Evolutionary conservation across 1,284 basidiomycete genomes (phyloP).

Genomic region (Quambalaria eucalypti): DNA sequence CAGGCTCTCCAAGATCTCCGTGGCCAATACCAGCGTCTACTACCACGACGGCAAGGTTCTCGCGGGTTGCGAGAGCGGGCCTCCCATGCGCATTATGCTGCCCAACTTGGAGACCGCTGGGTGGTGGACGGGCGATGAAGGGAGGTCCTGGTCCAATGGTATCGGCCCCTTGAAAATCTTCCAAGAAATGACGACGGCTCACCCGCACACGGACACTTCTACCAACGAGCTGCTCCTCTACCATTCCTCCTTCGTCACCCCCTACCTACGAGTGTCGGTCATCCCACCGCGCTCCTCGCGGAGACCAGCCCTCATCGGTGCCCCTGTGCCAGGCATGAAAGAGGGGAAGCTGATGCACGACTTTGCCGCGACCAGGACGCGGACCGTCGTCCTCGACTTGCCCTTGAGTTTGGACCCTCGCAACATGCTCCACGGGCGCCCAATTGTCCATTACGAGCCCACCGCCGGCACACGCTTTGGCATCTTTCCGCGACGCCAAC

Average conservation of each 20-base stretch:
- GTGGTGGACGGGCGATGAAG: slow-evolving; percentile 46
- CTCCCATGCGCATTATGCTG: slow-evolving; percentile 49
- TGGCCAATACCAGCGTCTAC: slow-evolving; percentile 51
- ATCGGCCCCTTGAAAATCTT: slow-evolving; percentile 33
- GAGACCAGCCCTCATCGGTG: slow-evolving; percentile 17
- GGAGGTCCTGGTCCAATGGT: slow-evolving; percentile 11
- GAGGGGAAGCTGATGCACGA: slow-evolving; percentile 53
- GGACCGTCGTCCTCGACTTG: slow-evolving; percentile 51
- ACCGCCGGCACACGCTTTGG: slow-evolving; percentile 49
- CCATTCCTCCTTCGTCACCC: slow-evolving; percentile 50
- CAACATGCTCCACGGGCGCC: slow-evolving; percentile 49
- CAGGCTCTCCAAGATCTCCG: slow-evolving; percentile 23
- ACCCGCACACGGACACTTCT: slow-evolving; percentile 50
- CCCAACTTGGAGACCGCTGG: slow-evolving; percentile 51
- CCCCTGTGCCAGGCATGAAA: slow-evolving; percentile 25
- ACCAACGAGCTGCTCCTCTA: slow-evolving; percentile 52
- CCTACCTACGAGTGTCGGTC: slow-evolving; percentile 50
- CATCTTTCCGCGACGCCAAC: slow-evolving; percentile 49
- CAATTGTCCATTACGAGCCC: slow-evolving; percentile 51
- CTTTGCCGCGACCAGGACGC: slow-evolving; percentile 49
- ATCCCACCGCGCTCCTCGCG: slow-evolving; percentile 34
- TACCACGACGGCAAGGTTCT: slow-evolving; percentile 50
- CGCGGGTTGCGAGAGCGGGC: slow-evolving; percentile 52
- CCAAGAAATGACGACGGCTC: slow-evolving; percentile 52
- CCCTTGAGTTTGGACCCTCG: slow-evolving; percentile 51